phyloP scores from a whole-genome alignment of 257 asterid genomes.

The Penstemon davidsonii region DNA sequence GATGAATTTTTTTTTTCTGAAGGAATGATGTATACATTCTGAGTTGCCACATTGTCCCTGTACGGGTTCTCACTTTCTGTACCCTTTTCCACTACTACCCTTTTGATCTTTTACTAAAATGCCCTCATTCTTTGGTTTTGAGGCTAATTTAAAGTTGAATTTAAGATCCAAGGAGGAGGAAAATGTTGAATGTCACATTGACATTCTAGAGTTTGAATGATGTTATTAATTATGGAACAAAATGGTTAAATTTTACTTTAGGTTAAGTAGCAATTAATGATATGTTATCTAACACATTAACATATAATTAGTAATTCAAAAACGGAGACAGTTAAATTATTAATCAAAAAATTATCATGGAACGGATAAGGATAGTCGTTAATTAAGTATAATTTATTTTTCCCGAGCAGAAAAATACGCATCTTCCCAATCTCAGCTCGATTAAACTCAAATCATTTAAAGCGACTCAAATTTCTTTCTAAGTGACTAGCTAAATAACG shows the following conservation, averaged over 20 bases:
- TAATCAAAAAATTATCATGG: neutral
- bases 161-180: too few relatives aligned
- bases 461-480: too few relatives aligned
- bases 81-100: slow-evolving; percentile 19
- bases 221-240: neutral
- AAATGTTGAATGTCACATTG: slow-evolving; percentile 2
- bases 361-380: neutral
- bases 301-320: neutral
- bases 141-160: neutral
- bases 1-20: slow-evolving; percentile 24
- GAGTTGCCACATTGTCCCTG: slow-evolving; percentile 50
- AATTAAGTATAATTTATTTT: too few relatives aligned
- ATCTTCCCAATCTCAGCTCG: too few relatives aligned
- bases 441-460: too few relatives aligned
- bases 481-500: too few relatives aligned
- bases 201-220: neutral
- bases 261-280: slow-evolving; percentile 8
- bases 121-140: neutral
- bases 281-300: neutral
- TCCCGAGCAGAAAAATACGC: too few relatives aligned
- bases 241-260: neutral
- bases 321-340: neutral
- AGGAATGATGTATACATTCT: slow-evolving; percentile 42
- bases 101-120: neutral
- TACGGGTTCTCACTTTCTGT: neutral